A percentile compares a stretch with the other conserved stretches of the same genome.
phyloP scores from a whole-genome alignment of 1,139 yeast species.

The Lodderomyces jiufengensis region DNA sequence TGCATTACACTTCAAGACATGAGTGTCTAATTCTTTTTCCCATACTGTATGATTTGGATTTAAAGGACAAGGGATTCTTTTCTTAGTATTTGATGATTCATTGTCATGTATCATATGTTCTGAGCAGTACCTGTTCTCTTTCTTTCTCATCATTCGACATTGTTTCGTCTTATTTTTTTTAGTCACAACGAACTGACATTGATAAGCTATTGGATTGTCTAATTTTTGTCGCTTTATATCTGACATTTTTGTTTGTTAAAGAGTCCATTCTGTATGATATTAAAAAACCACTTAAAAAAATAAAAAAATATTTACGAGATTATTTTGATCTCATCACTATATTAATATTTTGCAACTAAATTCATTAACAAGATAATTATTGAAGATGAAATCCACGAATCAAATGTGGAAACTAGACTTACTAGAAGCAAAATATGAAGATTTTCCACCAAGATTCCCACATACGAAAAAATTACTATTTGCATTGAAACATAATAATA shows the following conservation, averaged over 20 bases:
- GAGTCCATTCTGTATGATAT: not conserved
- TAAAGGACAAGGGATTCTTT: slow-evolving; percentile 71
- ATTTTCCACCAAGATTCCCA: slow-evolving; percentile 48
- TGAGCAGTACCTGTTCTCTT: slow-evolving; percentile 53
- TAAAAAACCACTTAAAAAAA: not conserved
- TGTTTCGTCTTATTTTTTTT: slow-evolving; percentile 40
- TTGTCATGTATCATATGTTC: slow-evolving; percentile 46
- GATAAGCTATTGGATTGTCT: slow-evolving; percentile 10
- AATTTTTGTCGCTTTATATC: slow-evolving; percentile 3
- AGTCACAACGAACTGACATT: slow-evolving; percentile 45
- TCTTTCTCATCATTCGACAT: slow-evolving; percentile 62
- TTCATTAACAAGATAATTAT: too few relatives aligned
- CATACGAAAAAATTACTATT: slow-evolving; percentile 48
- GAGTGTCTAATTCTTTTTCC: slow-evolving; percentile 53
- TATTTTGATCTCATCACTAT: too few relatives aligned
- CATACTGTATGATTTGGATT: slow-evolving; percentile 76
- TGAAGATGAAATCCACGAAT: slow-evolving; percentile 13
- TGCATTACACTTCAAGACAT: slow-evolving; percentile 61
- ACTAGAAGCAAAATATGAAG: slow-evolving; percentile 45
- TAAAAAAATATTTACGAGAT: not conserved
- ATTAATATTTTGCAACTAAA: not conserved
- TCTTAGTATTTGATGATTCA: slow-evolving; percentile 12
- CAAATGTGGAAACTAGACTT: slow-evolving; percentile 50
- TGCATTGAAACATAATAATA: slow-evolving; percentile 41
- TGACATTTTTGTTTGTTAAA: not conserved